These are phyloP conservation scores for Ammopiptanthus mongolicus DNA, from an alignment of 306 rosid genomes.

Conservation along the genomic window DNA sequence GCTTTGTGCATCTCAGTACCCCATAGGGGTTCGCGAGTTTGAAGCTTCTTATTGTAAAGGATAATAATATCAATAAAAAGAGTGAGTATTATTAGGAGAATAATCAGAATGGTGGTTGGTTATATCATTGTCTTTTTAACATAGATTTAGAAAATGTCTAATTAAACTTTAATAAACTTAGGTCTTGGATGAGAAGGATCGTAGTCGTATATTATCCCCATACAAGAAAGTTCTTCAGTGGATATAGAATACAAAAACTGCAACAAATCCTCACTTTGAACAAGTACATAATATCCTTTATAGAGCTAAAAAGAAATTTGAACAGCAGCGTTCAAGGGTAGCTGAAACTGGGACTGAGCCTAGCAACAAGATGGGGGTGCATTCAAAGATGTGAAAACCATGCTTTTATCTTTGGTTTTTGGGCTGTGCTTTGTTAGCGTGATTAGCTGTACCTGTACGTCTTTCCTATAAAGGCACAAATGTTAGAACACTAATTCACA, in stretches of 20 bases:
- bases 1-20: neutral
- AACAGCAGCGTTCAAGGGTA: constrained; percentile 40
- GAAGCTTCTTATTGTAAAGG: neutral
- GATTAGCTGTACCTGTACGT: neutral
- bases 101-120: neutral
- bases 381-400: constrained; percentile 30
- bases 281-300: constrained; percentile 57
- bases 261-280: constrained; percentile 71
- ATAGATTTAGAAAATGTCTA: neutral
- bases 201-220: constrained; percentile 56
- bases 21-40: neutral
- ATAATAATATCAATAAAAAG: neutral
- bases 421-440: neutral
- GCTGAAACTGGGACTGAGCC: constrained; percentile 21
- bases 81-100: neutral
- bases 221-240: constrained; percentile 70
- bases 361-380: constrained; percentile 13
- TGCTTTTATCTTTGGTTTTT: neutral
- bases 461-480: neutral
- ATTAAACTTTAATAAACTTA: constrained; percentile 17
- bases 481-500: neutral
- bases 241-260: constrained; percentile 70
- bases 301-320: constrained; percentile 49
- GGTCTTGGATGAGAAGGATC: constrained; percentile 73
- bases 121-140: neutral